phyloP scores from a whole-genome alignment of 1,284 basidiomycete genomes.

The Papiliotrema laurentii region DNA sequence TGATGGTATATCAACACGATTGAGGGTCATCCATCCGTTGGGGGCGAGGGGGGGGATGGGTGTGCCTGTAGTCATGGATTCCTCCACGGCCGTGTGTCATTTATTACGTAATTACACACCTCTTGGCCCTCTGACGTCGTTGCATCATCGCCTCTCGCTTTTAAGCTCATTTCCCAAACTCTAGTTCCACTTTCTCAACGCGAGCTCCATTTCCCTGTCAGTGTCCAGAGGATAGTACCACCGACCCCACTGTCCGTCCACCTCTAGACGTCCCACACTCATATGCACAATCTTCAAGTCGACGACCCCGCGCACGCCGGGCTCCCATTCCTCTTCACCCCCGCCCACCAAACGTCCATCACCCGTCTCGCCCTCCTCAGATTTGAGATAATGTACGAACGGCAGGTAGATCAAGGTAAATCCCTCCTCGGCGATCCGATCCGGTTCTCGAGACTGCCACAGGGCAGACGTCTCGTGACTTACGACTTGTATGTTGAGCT shows the following conservation, averaged over 20 bases:
- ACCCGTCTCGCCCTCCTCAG: neutral
- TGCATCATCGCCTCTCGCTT: neutral
- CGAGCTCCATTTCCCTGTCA: conserved; percentile 7
- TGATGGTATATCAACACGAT: too few relatives aligned
- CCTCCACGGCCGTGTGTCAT: neutral
- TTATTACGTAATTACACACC: neutral
- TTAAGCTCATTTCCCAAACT: neutral
- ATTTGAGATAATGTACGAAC: conserved; percentile 64
- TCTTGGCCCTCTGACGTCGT: neutral
- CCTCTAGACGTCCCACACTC: conserved; percentile 14
- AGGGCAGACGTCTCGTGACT: neutral
- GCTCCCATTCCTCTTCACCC: conserved; percentile 12
- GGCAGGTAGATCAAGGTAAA: conserved; percentile 63
- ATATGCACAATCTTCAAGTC: conserved; percentile 23
- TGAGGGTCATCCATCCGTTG: too few relatives aligned
- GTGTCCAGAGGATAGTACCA: conserved; percentile 16
- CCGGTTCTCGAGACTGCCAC: conserved; percentile 3
- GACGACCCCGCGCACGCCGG: conserved; percentile 13
- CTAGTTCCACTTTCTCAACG: conserved; percentile 7
- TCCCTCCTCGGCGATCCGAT: conserved; percentile 52
- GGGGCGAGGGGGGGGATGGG: neutral
- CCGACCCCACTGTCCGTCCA: conserved; percentile 18
- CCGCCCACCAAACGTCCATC: neutral
- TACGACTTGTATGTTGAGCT: conserved; percentile 53
- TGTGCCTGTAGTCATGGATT: too few relatives aligned